A percentile compares a stretch with the other conserved stretches of the same genome.
phyloP scores from a whole-genome alignment of 1,284 basidiomycete species.

The Moniliophthora roreri region DNA sequence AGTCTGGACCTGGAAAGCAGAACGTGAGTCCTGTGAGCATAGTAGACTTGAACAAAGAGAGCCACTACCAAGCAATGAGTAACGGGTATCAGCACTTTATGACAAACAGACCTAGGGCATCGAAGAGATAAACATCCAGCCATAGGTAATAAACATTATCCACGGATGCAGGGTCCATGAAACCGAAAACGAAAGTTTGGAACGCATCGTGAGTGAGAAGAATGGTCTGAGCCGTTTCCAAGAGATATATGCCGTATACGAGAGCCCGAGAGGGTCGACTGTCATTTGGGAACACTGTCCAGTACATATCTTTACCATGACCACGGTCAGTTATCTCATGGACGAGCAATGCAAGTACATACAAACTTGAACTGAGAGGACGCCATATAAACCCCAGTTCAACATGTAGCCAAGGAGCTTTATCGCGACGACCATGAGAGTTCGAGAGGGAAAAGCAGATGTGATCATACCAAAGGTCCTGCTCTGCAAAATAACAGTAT shows the following conservation, averaged over 20 bases:
- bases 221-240: too few relatives aligned
- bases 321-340: not conserved
- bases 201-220: not conserved
- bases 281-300: not conserved
- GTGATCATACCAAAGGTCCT: too few relatives aligned
- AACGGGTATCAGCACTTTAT: not conserved
- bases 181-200: not conserved
- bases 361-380: not conserved
- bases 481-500: too few relatives aligned
- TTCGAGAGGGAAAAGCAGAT: too few relatives aligned
- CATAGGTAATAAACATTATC: not conserved
- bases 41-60: not conserved
- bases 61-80: not conserved
- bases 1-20: not conserved
- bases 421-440: too few relatives aligned
- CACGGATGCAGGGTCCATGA: not conserved
- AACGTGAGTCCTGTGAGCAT: not conserved
- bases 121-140: not conserved
- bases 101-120: not conserved
- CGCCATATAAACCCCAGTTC: not conserved
- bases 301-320: not conserved
- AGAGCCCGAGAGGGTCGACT: not conserved
- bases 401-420: not conserved
- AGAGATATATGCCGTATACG: too few relatives aligned
- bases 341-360: not conserved